Percentiles rank a stretch among this genome's conserved stretches.
Conservation (phyloP, 2,329 filamentous ascomycete genomes). For the Monosporascus sp. region DNA sequence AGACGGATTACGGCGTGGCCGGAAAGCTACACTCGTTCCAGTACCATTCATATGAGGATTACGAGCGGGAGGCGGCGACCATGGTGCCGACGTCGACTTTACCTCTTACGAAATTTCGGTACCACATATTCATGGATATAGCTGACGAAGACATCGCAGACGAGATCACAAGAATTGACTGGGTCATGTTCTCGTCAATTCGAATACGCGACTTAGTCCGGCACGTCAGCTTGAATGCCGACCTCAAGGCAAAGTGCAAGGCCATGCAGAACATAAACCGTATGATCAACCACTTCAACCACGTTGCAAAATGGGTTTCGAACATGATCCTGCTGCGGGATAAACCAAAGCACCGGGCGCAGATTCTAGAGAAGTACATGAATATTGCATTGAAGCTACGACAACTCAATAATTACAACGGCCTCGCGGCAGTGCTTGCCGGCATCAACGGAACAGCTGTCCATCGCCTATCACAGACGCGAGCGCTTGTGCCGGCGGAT, state of each 20-base stretch:
- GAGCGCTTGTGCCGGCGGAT: constrained; percentile 65
- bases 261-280: constrained; percentile 83
- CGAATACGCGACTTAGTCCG: constrained; percentile 88
- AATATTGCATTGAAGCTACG: constrained; percentile 78
- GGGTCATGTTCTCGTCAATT: constrained; percentile 96
- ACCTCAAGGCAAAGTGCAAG: constrained; percentile 69
- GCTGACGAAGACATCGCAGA: constrained; percentile 80
- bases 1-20: constrained; percentile 31
- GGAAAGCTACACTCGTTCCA: constrained; percentile 42
- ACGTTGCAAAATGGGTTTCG: constrained; percentile 74
- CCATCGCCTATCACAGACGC: constrained; percentile 75
- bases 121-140: constrained; percentile 84
- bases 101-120: constrained; percentile 77
- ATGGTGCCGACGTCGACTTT: constrained; percentile 66
- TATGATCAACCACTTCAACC: constrained; percentile 91
- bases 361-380: constrained; percentile 95
- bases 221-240: constrained; percentile 71
- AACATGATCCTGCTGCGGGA: constrained; percentile 85
- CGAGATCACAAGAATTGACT: constrained; percentile 93
- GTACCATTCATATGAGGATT: constrained; percentile 68
- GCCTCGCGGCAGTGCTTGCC: constrained; percentile 86
- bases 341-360: constrained; percentile 90
- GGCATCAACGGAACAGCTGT: constrained; percentile 87
- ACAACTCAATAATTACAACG: constrained; percentile 94
- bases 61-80: constrained; percentile 69